Evolutionary conservation across 108 stramenopile species (phyloP), one percentile per base, ranked within the genome.

Genomic region (Nitzschia inconspicua): DNA sequence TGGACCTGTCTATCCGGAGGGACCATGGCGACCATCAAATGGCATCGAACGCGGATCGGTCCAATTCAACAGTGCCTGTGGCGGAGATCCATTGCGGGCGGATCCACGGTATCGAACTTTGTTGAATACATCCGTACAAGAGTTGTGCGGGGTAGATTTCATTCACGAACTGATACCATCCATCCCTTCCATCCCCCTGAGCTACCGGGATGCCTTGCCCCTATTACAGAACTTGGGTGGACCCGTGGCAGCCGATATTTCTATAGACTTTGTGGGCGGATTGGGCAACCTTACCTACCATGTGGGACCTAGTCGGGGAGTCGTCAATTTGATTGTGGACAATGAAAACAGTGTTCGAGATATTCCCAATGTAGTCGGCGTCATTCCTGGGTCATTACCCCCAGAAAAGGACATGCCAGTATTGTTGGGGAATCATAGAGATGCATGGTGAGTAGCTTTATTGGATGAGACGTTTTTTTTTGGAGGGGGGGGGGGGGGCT

Each of bases 391-490:
- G 3, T 30, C 70, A 16, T 44, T 78, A 0, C 34, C 47, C 0
- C 60, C 67, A 16, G 25, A 26, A 9, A 39, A 63, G 28, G 79
- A 80, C 40, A 60, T 60, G 59, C 79, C 80, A 20, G 58, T 87
- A 5, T 47, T 84, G 16, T 40, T 87, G 30, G 82, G 83, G 14
- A 87, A 87, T 53, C 85, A 87, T 46, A 70, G 85, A 10, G 85
- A 87, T 60, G 85, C 85, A 7, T 87, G 85, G 85, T n/a, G n/a
- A n/a, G n/a, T n/a, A n/a, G n/a, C n/a, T n/a, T 39, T 10, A 10
- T n/a, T n/a, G n/a, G n/a, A n/a, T n/a, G n/a, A n/a, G n/a, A n/a
- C n/a, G n/a, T n/a, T n/a, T n/a, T n/a, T n/a, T n/a, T n/a, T n/a
- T n/a, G n/a, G n/a, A n/a, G n/a, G n/a, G n/a, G n/a, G n/a, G n/a